These are phyloP conservation scores for Exsudoporus floridanus DNA, from an alignment of 1,284 basidiomycete species.

Conservation along the genomic window DNA sequence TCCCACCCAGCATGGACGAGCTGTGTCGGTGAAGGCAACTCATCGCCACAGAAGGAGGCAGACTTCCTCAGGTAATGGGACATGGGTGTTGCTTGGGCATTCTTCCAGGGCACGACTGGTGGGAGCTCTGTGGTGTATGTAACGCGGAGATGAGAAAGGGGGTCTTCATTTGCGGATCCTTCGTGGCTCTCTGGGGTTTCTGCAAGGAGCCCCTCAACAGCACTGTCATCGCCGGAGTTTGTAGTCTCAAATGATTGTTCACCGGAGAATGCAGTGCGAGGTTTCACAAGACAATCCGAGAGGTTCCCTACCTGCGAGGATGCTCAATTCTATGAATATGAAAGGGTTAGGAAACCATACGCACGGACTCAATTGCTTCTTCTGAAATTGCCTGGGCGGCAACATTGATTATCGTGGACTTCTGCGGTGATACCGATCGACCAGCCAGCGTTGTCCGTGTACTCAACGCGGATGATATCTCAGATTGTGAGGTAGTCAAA, in stretches of 20 bases:
- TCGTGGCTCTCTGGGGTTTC: conserved; percentile 35
- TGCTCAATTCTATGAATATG: conserved; percentile 35
- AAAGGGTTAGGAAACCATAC: conserved; percentile 32
- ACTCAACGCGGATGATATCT: conserved; percentile 31
- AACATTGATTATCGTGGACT: conserved; percentile 23
- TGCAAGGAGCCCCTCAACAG: conserved; percentile 35
- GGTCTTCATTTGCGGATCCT: conserved; percentile 33
- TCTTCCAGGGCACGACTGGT: conserved; percentile 43
- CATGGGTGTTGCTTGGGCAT: conserved; percentile 38
- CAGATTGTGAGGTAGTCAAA: conserved; percentile 28
- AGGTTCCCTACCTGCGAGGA: conserved; percentile 33
- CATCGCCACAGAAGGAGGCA: conserved; percentile 40
- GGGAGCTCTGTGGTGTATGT: conserved; percentile 38
- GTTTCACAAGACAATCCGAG: conserved; percentile 29
- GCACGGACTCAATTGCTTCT: conserved; percentile 33
- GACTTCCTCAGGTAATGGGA: conserved; percentile 40
- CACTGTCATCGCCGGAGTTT: conserved; percentile 40
- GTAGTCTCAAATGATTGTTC: conserved; percentile 36
- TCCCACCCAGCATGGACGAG: conserved; percentile 63
- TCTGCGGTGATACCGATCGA: conserved; percentile 38
- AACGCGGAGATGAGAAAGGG: conserved; percentile 39
- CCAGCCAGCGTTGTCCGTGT: conserved; percentile 34
- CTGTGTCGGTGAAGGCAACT: conserved; percentile 42
- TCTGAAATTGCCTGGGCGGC: conserved; percentile 27
- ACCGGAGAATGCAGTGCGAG: conserved; percentile 28